Conservation (phyloP, 768 basidiomycete species). For the Terana coerulea region DNA sequence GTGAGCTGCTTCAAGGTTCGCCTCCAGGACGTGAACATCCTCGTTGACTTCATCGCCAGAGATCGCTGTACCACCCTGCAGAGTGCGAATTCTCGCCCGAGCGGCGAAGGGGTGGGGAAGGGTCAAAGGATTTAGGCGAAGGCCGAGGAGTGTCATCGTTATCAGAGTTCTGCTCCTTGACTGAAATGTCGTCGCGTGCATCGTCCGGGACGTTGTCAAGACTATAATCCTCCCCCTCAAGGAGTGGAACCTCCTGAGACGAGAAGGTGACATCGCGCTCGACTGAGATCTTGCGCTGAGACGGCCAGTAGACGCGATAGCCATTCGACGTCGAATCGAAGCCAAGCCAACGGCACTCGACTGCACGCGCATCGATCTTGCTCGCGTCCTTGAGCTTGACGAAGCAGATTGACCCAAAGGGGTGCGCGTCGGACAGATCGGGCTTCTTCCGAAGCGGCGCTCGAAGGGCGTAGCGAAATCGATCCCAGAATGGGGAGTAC, state of each 20-base stretch:
- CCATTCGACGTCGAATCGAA: slow-evolving; percentile 29
- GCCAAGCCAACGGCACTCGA: slow-evolving; percentile 28
- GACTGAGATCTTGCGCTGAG: slow-evolving; percentile 19
- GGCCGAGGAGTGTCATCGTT: background rate
- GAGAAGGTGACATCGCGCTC: slow-evolving; percentile 14
- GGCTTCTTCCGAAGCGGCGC: no score
- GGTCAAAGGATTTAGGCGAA: background rate
- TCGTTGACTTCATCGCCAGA: slow-evolving; percentile 1
- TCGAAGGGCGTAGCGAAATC: no score
- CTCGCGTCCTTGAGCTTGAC: background rate
- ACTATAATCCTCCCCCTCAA: slow-evolving; percentile 2
- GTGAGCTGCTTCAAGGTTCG: background rate
- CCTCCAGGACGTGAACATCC: background rate
- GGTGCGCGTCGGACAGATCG: background rate
- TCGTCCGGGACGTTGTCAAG: no score
- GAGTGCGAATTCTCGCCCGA: background rate
- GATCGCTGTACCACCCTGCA: background rate
- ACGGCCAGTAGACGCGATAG: slow-evolving; percentile 31
- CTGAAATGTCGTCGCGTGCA: no score
- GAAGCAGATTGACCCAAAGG: background rate
- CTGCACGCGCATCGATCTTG: slow-evolving; percentile 1
- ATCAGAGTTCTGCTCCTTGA: background rate
- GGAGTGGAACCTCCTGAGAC: background rate
- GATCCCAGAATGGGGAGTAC: no score
- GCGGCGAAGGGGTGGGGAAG: background rate